phyloP scores from a whole-genome alignment of 2,329 filamentous ascomycete species.

The Colletotrichum incanum region DNA sequence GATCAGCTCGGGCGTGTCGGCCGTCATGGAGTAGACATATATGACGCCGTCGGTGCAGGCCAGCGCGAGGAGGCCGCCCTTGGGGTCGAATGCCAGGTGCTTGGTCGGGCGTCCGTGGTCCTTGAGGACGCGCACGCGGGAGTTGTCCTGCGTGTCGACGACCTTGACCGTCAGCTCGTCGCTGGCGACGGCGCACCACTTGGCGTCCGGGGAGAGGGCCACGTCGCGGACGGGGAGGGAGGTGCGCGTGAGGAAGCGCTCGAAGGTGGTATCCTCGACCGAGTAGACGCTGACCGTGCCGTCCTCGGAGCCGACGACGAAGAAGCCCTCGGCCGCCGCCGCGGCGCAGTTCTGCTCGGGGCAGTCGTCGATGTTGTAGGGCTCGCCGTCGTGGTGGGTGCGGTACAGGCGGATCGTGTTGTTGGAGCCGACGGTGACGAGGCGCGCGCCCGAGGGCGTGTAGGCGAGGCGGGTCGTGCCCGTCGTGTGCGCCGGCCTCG shows the following conservation, averaged over 20 bases:
- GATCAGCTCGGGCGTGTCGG: conserved; percentile 85
- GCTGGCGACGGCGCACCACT: conserved; percentile 96
- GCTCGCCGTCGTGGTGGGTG: conserved; percentile 92
- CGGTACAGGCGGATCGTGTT: conserved; percentile 94
- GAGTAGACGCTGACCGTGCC: conserved; percentile 96
- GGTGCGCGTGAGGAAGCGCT: conserved; percentile 86
- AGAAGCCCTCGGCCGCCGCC: conserved; percentile 82
- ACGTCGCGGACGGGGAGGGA: conserved; percentile 91
- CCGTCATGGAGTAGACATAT: conserved; percentile 88
- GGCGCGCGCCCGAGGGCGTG: conserved; percentile 87
- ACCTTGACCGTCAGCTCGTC: conserved; percentile 95
- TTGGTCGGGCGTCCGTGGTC: conserved; percentile 92
- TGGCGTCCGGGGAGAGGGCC: conserved; percentile 82
- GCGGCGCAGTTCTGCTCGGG: conserved; percentile 89
- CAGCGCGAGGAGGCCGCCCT: conserved; percentile 81
- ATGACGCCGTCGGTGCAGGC: conserved; percentile 92
- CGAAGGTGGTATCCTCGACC: conserved; percentile 80
- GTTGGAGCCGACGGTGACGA: conserved; percentile 94
- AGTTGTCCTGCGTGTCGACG: conserved; percentile 86
- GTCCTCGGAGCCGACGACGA: conserved; percentile 92
- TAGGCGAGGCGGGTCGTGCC: conserved; percentile 91
- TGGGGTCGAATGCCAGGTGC: conserved; percentile 89
- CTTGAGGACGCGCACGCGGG: conserved; percentile 81
- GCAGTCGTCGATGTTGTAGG: conserved; percentile 91
- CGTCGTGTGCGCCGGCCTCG: conserved; percentile 83